Percentiles rank a stretch among this genome's conserved stretches.
These are phyloP conservation scores for Falciphora oryzae DNA, from an alignment of 2,329 filamentous ascomycete species.

Conservation along the genomic window DNA sequence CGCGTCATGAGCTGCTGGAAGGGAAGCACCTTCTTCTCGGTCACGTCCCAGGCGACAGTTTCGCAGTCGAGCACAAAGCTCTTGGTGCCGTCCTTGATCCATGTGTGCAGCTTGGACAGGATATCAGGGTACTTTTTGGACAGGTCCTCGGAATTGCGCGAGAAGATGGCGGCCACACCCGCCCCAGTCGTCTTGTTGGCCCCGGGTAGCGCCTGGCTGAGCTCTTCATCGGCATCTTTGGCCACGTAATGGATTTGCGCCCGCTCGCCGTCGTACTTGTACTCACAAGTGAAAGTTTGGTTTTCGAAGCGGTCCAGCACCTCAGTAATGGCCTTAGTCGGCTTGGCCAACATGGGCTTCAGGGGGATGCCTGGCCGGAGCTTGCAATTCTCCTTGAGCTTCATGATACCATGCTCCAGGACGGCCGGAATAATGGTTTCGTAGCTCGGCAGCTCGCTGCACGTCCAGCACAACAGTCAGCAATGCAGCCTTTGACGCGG, in stretches of 20 bases:
- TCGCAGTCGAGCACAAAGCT: conserved; percentile 99
- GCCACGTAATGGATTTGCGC: conserved; percentile 98
- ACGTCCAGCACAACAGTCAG: conserved; percentile 26
- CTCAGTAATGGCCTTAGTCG: conserved; percentile 96
- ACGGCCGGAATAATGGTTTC: conserved; percentile 90
- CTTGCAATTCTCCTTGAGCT: conserved; percentile 79
- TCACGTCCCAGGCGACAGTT: conserved; percentile 93
- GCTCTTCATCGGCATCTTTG: conserved; percentile 66
- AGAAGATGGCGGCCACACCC: conserved; percentile 90
- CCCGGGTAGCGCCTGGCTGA: conserved; percentile 53
- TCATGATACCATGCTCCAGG: conserved; percentile 77
- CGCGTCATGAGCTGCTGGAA: conserved; percentile 98
- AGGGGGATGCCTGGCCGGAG: conserved; percentile 88
- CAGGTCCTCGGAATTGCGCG: conserved; percentile 91
- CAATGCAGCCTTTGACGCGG: not conserved
- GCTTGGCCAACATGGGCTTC: conserved; percentile 98
- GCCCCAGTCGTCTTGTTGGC: conserved; percentile 60
- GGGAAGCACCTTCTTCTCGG: conserved; percentile 89
- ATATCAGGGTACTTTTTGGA: conserved; percentile 98
- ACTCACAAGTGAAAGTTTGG: conserved; percentile 95
- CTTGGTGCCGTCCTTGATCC: conserved; percentile 85
- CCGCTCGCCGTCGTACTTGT: conserved; percentile 96
- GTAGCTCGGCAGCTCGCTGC: conserved; percentile 87
- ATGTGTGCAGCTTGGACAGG: conserved; percentile 75
- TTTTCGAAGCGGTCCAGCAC: conserved; percentile 94